These are phyloP conservation scores for Corymbia citriodora DNA, from an alignment of 441 rosid genomes.

Conservation along the genomic window DNA sequence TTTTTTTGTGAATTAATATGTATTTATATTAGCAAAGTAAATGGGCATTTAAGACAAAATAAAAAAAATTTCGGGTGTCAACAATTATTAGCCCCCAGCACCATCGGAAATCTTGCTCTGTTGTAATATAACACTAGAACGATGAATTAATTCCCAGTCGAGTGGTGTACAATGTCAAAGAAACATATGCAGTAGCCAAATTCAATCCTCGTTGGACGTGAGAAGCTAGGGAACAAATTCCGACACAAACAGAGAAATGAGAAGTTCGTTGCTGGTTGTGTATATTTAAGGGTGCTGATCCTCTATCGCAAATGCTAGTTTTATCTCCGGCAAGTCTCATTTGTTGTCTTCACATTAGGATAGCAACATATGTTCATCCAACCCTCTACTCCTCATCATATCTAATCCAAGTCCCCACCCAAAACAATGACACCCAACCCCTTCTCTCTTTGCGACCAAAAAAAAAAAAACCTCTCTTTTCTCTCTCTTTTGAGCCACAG, in stretches of 20 bases:
- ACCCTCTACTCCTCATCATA: neutral
- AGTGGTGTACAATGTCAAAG: neutral
- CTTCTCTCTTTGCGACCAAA: too few relatives aligned
- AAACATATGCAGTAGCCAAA: neutral
- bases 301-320: neutral
- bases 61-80: too few relatives aligned
- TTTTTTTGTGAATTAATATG: too few relatives aligned
- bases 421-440: too few relatives aligned
- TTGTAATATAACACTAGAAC: neutral
- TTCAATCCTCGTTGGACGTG: neutral
- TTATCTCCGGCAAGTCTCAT: neutral
- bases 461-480: too few relatives aligned
- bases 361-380: neutral
- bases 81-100: neutral
- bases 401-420: neutral
- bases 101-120: neutral
- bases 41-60: too few relatives aligned
- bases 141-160: neutral
- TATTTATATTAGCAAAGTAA: too few relatives aligned
- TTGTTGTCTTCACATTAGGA: neutral
- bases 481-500: too few relatives aligned
- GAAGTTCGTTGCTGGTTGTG: neutral
- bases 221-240: neutral
- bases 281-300: neutral
- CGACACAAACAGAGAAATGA: neutral